Percentiles rank a stretch among this genome's conserved stretches.
phyloP scores from a whole-genome alignment of 2,329 filamentous ascomycete species.

The Fusarium austroafricanum region DNA sequence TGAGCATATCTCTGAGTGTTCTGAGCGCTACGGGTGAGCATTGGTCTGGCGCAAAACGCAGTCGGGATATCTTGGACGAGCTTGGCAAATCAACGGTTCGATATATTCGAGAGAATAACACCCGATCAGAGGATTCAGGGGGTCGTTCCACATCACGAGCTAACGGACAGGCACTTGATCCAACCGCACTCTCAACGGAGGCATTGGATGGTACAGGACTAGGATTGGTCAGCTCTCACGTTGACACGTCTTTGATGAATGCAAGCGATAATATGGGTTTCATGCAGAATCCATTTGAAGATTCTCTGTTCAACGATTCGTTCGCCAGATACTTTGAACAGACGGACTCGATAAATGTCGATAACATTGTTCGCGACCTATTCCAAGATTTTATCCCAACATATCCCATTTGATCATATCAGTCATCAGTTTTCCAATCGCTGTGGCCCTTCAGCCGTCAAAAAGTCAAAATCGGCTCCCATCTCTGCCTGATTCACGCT shows the following conservation, averaged over 20 bases:
- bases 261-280: conserved; percentile 9
- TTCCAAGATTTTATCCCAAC: conserved; percentile 54
- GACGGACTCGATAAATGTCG: conserved; percentile 48
- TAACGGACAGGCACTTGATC: neutral
- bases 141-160: neutral
- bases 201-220: conserved; percentile 1
- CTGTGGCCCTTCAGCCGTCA: conserved; percentile 59
- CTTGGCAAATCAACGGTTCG: conserved; percentile 49
- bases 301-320: conserved; percentile 40
- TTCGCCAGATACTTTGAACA: conserved; percentile 48
- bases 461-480: conserved; percentile 71
- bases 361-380: conserved; percentile 50
- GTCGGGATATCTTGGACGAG: conserved; percentile 58
- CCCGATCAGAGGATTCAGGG: neutral
- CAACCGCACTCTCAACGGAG: neutral
- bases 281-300: conserved; percentile 40
- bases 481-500: conserved; percentile 69
- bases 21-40: conserved; percentile 64
- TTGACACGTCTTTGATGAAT: neutral
- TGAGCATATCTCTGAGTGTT: conserved; percentile 58
- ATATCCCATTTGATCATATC: conserved; percentile 15
- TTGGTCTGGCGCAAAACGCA: conserved; percentile 62
- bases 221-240: conserved; percentile 3
- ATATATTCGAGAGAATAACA: conserved; percentile 41
- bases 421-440: neutral